Percentiles rank a stretch among this genome's conserved stretches.
Evolutionary conservation across 2,329 filamentous ascomycete species (phyloP).

Genomic region (Colletotrichum tanaceti): DNA sequence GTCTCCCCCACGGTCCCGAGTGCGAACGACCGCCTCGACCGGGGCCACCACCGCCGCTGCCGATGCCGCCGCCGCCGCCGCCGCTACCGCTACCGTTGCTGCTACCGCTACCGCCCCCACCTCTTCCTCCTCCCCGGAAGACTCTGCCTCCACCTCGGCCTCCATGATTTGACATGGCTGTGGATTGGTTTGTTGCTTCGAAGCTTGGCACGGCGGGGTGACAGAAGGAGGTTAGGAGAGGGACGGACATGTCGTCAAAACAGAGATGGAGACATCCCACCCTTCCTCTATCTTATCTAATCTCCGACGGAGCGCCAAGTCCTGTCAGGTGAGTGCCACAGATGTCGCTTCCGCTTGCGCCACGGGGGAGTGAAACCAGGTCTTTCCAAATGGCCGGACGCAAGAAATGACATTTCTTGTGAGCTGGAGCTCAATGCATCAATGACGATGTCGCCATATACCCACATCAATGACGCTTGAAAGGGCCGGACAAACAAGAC

Average conservation of each 20-base stretch:
- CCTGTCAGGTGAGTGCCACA: constrained; percentile 1
- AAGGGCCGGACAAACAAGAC: no score
- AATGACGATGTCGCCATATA: no score
- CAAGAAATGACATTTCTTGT: not conserved
- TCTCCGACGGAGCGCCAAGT: constrained; percentile 31
- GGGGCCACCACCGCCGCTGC: not conserved
- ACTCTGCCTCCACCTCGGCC: constrained; percentile 16
- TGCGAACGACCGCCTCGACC: constrained; percentile 48
- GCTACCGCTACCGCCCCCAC: constrained; percentile 2
- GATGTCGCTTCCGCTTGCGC: constrained; percentile 5
- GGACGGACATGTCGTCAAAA: constrained; percentile 36
- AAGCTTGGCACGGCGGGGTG: constrained; percentile 3
- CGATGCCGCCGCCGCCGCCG: not conserved
- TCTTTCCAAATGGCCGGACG: not conserved
- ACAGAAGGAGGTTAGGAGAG: not conserved
- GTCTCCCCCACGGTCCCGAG: constrained; percentile 73
- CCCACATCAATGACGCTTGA: no score
- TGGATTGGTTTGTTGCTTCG: not conserved
- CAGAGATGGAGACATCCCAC: constrained; percentile 37
- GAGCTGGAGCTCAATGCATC: not conserved
- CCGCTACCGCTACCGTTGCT: not conserved
- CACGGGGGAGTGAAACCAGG: not conserved
- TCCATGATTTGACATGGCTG: constrained; percentile 33
- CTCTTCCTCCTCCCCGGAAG: constrained; percentile 20
- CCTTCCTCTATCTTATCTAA: constrained; percentile 39